These are phyloP conservation scores for Populus euphratica DNA, from an alignment of 345 rosid species.

Conservation along the genomic window DNA sequence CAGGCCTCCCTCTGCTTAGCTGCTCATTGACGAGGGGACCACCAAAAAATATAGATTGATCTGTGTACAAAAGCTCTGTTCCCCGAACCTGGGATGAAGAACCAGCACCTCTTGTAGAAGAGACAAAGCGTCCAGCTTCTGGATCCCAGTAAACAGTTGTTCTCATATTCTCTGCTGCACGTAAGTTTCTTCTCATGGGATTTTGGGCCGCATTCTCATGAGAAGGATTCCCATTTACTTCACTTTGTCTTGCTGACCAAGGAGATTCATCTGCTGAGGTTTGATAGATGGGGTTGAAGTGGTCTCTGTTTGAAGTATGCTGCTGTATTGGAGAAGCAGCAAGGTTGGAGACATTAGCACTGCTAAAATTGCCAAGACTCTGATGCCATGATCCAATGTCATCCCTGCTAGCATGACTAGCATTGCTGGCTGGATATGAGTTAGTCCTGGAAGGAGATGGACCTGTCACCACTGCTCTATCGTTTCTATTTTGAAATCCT, in stretches of 20 bases:
- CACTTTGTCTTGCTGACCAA: conserved; percentile 36
- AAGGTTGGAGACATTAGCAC: conserved; percentile 46
- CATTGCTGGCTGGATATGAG: conserved; percentile 52
- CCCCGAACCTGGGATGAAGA: conserved; percentile 39
- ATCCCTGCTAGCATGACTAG: conserved; percentile 56
- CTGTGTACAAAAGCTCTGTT: conserved; percentile 51
- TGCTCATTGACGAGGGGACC: conserved; percentile 59
- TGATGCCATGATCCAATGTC: conserved; percentile 52
- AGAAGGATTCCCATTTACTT: conserved; percentile 23
- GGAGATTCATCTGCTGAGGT: conserved; percentile 60
- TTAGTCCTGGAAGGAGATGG: conserved; percentile 30
- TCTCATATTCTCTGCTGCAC: conserved; percentile 37
- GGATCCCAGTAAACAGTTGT: conserved; percentile 80
- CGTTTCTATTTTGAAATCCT: conserved; percentile 36
- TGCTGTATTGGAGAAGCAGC: conserved; percentile 42
- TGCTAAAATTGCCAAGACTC: conserved; percentile 55
- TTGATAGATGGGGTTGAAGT: conserved; percentile 72
- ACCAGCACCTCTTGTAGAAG: conserved; percentile 33
- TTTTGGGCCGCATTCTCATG: conserved; percentile 22
- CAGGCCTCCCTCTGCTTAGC: conserved; percentile 35
- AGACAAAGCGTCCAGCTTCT: conserved; percentile 78
- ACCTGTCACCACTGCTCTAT: conserved; percentile 35
- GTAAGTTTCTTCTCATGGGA: conserved; percentile 40
- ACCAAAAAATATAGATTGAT: conserved; percentile 61
- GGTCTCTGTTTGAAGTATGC: conserved; percentile 49